Conservation (phyloP, 257 asterid species). For the Jasminum sambac region DNA sequence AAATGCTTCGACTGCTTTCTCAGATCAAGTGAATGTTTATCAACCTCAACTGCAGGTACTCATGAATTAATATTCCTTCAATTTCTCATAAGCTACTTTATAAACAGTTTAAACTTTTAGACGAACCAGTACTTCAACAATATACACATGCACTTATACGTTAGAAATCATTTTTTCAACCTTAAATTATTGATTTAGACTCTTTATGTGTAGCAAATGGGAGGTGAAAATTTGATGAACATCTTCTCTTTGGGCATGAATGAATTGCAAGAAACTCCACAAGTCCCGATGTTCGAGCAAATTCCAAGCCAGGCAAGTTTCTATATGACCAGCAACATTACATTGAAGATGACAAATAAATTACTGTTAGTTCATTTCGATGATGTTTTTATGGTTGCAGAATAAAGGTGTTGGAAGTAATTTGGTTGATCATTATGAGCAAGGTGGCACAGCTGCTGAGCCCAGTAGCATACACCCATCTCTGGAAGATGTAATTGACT, state of each 20-base stretch:
- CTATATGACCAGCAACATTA: background rate
- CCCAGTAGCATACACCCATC: slow-evolving; percentile 20
- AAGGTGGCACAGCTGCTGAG: slow-evolving; percentile 17
- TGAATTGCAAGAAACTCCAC: slow-evolving; percentile 18
- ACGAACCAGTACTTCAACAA: background rate
- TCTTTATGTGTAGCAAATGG: slow-evolving; percentile 23
- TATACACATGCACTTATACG: background rate
- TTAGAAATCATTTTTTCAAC: background rate
- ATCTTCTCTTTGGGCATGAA: slow-evolving; percentile 5
- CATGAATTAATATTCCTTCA: background rate
- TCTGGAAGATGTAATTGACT: slow-evolving; percentile 19
- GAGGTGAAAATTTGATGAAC: slow-evolving; percentile 12
- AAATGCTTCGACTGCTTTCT: slow-evolving; percentile 20
- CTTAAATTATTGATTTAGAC: background rate
- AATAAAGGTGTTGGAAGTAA: background rate
- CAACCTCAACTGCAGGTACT: slow-evolving; percentile 24
- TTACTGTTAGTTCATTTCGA: background rate
- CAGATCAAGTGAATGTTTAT: slow-evolving; percentile 21
- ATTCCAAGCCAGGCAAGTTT: slow-evolving; percentile 33
- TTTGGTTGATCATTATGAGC: slow-evolving; percentile 2
- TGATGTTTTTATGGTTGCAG: slow-evolving; percentile 5
- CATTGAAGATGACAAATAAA: background rate
- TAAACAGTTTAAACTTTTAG: background rate
- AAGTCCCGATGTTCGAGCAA: slow-evolving; percentile 23
- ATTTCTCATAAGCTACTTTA: background rate